A percentile compares a stretch with the other conserved stretches of the same genome.
phyloP scores from a whole-genome alignment of 225 moss, liverwort and hornwort species.

The Thuidium tamariscinum region DNA sequence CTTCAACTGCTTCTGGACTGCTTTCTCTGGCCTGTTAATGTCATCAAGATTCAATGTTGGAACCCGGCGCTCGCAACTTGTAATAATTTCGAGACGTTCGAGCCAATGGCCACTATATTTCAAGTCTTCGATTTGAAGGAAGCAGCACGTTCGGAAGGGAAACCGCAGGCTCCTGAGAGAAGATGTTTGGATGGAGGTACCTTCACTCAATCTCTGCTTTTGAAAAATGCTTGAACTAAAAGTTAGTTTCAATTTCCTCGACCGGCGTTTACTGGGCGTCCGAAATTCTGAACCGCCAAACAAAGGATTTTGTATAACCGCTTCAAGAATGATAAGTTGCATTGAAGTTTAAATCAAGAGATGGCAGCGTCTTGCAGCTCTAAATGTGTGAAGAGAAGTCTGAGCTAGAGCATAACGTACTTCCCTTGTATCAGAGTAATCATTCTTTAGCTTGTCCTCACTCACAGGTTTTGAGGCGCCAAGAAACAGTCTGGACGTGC shows the following conservation, averaged over 20 bases:
- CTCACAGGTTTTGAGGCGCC: conserved; percentile 55
- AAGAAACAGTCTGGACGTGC: conserved; percentile 73
- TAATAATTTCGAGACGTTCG: not conserved
- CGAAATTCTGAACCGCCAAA: not conserved
- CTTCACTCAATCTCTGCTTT: not conserved
- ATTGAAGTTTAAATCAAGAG: not conserved
- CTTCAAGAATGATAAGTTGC: not conserved
- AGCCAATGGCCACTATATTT: conserved; percentile 25
- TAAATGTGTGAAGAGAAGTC: not conserved
- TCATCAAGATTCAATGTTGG: not conserved
- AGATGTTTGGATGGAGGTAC: conserved; percentile 13
- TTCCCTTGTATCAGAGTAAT: not conserved
- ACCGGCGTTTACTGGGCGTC: not conserved
- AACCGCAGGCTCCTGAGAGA: not conserved
- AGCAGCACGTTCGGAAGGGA: not conserved
- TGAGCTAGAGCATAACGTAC: not conserved
- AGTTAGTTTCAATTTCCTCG: not conserved
- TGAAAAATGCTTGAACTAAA: not conserved
- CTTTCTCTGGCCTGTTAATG: not conserved
- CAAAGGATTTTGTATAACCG: not conserved
- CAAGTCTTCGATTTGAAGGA: conserved; percentile 25
- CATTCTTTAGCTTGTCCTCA: not conserved
- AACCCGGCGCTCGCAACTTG: not conserved
- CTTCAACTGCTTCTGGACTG: not conserved
- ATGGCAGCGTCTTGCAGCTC: not conserved